Base-by-base conservation (phyloP, 371 early-diverging fungal species). In the Apophysomyces variabilis region DNA sequence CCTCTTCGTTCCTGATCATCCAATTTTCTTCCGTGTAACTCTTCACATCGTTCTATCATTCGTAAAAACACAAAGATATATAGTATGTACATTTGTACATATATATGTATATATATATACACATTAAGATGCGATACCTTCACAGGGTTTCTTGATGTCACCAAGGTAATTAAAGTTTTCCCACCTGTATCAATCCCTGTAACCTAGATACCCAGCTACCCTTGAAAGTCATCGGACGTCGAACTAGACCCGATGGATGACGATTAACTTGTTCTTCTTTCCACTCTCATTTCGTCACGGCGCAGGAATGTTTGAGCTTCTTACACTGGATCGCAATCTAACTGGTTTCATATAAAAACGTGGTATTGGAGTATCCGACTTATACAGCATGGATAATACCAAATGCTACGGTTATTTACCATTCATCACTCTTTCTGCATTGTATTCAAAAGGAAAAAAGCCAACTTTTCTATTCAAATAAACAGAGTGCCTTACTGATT, bases 21-120 rank as follows among this genome's bases (percentile, higher is more conserved):
- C 50, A 18, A 21, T 26, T 1, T 26, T 26, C 26, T 18, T 50
- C 50, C 14, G 50, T 50, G 50, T 50, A 50, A 50, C 50, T 50
- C 21, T 50, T 26, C 21, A 50, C 21, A 50, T 9, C 14, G 21
- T 50, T 50, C 50, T 50, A 50, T 50, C 50, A 50, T 50, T 50
- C 50, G 50, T 32, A 50, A 50, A 18, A 50, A 18, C 47, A 46
- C 7, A 12, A 9, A 46, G n/a, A 46, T 46, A 26, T 26, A 26
- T 26, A 26, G 26, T 26, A 26, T 26, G 26, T 26, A 26, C 26
- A 7, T 50, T 5, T 21, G 21, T 9, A n/a, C 26, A 26, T 26
- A 26, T 26, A 26, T 26, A 26, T 26, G 0, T 26, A 1, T 9
- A n/a, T 1, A 26, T 26, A 26, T 26, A 26, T 26, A 26, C 1